Evolutionary conservation across 164 flowering plant genomes (phyloP).

Genomic region (Piper longum): DNA sequence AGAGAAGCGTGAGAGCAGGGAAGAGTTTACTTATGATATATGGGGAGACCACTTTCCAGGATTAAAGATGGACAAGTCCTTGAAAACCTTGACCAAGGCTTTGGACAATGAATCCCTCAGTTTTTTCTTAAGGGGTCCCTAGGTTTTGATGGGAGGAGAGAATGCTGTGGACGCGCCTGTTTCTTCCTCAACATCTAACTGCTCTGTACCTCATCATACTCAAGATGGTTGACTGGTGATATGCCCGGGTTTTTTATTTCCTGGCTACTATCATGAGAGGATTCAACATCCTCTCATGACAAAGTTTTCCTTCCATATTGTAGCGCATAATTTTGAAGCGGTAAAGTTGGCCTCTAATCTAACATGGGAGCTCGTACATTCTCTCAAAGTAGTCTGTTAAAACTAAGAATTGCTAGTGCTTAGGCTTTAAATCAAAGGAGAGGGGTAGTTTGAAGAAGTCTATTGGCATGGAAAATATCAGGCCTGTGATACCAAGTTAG

Average conservation of each 20-base stretch:
- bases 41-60: conserved; percentile 81
- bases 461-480: no score
- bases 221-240: conserved; percentile 26
- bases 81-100: conserved; percentile 14
- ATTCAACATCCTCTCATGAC: background rate
- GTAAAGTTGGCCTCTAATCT: no score
- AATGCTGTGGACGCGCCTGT: conserved; percentile 15
- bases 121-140: conserved; percentile 70
- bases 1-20: conserved; percentile 19
- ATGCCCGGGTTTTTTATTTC: background rate
- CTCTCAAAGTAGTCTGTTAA: no score
- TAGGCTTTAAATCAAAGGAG: no score
- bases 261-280: background rate
- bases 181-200: conserved; percentile 8
- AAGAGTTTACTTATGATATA: conserved; percentile 54
- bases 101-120: conserved; percentile 37
- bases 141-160: conserved; percentile 24
- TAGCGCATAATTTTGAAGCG: no score
- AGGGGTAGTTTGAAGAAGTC: no score
- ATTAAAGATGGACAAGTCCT: conserved; percentile 17
- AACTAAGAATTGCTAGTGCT: no score
- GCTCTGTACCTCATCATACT: conserved; percentile 32
- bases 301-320: no score
- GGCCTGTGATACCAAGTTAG: no score
- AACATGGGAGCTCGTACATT: no score